Conservation (phyloP, 352 stramenopile genomes). For the Globisporangium middletonii region DNA sequence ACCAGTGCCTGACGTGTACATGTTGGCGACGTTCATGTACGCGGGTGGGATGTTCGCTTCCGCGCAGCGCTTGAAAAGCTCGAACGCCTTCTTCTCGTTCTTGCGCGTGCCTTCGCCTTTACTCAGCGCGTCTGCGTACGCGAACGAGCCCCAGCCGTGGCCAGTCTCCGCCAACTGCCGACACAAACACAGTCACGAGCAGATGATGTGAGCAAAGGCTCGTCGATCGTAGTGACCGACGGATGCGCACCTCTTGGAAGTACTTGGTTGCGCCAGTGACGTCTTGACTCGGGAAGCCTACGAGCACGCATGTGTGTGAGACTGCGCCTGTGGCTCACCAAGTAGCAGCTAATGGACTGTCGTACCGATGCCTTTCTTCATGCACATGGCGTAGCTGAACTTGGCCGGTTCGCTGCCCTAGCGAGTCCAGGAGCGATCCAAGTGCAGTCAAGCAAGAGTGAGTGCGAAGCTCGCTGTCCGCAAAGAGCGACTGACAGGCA, state of each 20-base stretch:
- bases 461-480: not conserved
- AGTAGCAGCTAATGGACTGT: not conserved
- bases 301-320: no score
- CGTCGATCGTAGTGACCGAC: no score
- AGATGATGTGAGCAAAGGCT: not conserved
- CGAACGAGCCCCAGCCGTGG: slow-evolving; percentile 76
- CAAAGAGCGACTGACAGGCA: not conserved
- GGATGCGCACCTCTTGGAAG: slow-evolving; percentile 55
- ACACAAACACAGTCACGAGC: not conserved
- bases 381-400: slow-evolving; percentile 78
- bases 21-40: slow-evolving; percentile 80
- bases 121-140: slow-evolving; percentile 70
- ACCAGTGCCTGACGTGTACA: slow-evolving; percentile 67
- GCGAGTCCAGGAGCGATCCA: not conserved
- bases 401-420: slow-evolving; percentile 77
- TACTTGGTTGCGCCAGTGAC: slow-evolving; percentile 41
- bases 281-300: slow-evolving; percentile 58
- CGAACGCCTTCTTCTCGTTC: slow-evolving; percentile 74
- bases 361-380: slow-evolving; percentile 74
- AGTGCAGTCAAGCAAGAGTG: not conserved
- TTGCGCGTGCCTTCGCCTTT: slow-evolving; percentile 70
- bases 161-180: slow-evolving; percentile 42
- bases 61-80: slow-evolving; percentile 67
- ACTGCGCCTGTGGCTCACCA: no score
- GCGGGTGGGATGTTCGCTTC: slow-evolving; percentile 57